These are phyloP conservation scores for Vanderwaltozyma verrucispora DNA, from an alignment of 805 yeast genomes.

Conservation along the genomic window DNA sequence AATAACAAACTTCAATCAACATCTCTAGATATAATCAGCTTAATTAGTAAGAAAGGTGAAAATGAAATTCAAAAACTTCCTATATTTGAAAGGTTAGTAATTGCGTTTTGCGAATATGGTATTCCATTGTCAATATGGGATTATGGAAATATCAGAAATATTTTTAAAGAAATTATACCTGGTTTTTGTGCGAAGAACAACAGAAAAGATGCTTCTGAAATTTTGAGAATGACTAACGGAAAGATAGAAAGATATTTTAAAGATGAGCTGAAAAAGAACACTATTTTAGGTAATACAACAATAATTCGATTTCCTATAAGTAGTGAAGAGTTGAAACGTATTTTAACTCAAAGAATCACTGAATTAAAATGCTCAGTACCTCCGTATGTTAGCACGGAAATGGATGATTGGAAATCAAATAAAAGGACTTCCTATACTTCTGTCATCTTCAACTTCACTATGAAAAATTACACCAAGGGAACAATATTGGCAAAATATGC, in stretches of 20 bases:
- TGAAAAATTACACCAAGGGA: not conserved
- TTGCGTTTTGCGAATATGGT: not conserved
- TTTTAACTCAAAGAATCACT: not conserved
- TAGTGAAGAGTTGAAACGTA: not conserved
- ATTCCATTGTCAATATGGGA: not conserved
- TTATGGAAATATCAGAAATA: not conserved
- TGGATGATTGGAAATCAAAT: slow-evolving; percentile 1
- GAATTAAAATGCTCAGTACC: not conserved
- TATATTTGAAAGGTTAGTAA: not conserved
- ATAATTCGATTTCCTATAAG: not conserved
- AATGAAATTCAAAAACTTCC: not conserved
- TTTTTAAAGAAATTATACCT: not conserved
- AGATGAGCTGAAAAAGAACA: not conserved
- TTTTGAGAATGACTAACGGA: not conserved
- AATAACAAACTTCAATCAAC: too few relatives aligned
- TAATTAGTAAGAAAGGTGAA: too few relatives aligned
- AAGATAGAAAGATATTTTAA: not conserved
- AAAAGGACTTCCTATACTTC: not conserved
- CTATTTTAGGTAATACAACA: not conserved
- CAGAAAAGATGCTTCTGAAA: not conserved
- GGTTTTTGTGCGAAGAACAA: too few relatives aligned
- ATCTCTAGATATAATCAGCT: too few relatives aligned
- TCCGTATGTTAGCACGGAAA: not conserved
- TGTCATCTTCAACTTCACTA: not conserved
- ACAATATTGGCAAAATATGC: not conserved